Evolutionary conservation across 2,329 filamentous ascomycete species (phyloP).

Genomic region (Dactylonectria macrodidyma): DNA sequence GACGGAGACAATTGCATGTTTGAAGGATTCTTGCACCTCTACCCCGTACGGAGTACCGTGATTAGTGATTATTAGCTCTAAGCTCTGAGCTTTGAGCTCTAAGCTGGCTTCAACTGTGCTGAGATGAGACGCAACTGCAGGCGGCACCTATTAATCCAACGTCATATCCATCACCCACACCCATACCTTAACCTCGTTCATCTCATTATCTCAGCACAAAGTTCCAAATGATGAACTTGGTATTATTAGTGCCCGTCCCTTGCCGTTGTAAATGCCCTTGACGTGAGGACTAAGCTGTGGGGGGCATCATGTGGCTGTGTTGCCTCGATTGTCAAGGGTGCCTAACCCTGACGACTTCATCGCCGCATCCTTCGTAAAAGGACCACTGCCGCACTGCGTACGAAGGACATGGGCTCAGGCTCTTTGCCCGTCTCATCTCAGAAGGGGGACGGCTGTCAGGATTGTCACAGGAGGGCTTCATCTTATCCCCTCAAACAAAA

Average conservation of each 20-base stretch:
- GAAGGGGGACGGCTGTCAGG: conserved; percentile 7
- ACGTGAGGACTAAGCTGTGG: neutral
- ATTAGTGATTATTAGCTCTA: neutral
- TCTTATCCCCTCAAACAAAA: neutral
- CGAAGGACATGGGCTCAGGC: neutral
- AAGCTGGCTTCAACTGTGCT: too few relatives aligned
- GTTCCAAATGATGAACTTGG: neutral
- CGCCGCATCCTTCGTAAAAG: conserved; percentile 4
- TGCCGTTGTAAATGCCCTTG: neutral
- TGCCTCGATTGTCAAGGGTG: neutral
- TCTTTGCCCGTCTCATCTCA: conserved; percentile 6
- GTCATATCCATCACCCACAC: too few relatives aligned
- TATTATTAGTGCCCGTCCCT: neutral
- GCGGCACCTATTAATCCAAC: too few relatives aligned
- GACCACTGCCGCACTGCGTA: neutral
- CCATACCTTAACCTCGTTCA: neutral
- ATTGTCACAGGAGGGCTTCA: conserved; percentile 3
- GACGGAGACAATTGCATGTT: conserved; percentile 11
- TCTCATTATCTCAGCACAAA: neutral
- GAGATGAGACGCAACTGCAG: too few relatives aligned
- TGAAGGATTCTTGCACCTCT: conserved; percentile 21
- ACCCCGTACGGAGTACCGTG: neutral
- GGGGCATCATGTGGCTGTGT: conserved; percentile 2
- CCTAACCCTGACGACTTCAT: neutral
- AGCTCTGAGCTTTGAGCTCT: neutral